phyloP scores from a whole-genome alignment of 148 eudicot genomes.

The Vaccinium myrtillus region DNA sequence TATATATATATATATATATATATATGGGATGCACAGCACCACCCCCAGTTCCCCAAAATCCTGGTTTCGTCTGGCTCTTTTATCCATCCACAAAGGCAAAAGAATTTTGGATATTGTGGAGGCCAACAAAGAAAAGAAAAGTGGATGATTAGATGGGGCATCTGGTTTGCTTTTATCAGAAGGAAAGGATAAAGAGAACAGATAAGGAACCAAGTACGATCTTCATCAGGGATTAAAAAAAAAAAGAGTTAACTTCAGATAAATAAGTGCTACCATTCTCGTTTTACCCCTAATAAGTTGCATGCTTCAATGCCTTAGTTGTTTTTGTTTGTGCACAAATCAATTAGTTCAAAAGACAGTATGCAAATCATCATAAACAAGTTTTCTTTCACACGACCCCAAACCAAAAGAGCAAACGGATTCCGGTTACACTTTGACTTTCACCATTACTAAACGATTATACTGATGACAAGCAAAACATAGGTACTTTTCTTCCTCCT shows the following conservation, averaged over 20 bases:
- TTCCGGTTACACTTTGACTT: neutral
- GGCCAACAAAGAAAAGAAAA: no score
- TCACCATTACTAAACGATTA: neutral
- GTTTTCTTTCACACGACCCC: neutral
- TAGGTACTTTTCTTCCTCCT: neutral
- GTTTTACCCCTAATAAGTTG: neutral
- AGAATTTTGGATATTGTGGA: no score
- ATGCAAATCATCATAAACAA: neutral
- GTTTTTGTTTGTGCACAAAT: neutral
- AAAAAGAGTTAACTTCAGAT: neutral
- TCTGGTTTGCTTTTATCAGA: no score
- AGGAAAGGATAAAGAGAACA: no score
- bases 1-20: no score
- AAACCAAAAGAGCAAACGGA: neutral
- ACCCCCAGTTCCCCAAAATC: no score
- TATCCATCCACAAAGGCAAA: no score
- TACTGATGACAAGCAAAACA: neutral
- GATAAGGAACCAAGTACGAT: no score
- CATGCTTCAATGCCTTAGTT: neutral
- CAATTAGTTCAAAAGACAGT: neutral
- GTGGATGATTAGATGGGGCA: no score
- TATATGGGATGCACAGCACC: no score
- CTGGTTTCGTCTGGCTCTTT: no score
- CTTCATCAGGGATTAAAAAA: no score
- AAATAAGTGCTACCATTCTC: neutral